phyloP scores from a whole-genome alignment of 345 rosid genomes.

The Brassica juncea region DNA sequence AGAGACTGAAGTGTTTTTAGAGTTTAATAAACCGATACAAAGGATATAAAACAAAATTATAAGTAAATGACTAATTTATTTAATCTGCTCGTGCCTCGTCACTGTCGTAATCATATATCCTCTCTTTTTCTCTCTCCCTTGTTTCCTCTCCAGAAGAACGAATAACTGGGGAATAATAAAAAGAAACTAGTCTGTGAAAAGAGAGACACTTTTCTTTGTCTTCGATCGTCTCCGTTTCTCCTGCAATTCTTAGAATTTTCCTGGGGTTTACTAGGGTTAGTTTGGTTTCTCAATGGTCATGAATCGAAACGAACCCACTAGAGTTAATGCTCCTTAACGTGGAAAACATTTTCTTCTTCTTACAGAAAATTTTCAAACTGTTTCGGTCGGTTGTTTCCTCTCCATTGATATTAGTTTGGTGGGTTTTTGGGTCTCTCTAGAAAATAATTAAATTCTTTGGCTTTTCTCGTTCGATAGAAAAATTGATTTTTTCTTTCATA shows the following conservation, averaged over 20 bases:
- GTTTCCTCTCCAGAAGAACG: background rate
- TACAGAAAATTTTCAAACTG: background rate
- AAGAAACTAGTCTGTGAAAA: background rate
- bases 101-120: background rate
- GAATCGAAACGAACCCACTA: conserved; percentile 17
- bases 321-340: conserved; percentile 26
- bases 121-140: background rate
- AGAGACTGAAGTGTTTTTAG: too few species aligned
- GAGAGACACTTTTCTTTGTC: background rate
- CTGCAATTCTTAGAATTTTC: background rate
- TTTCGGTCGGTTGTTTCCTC: background rate
- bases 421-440: conserved; percentile 3
- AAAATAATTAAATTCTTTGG: background rate
- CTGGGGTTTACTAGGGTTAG: background rate
- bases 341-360: conserved; percentile 21
- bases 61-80: too few species aligned
- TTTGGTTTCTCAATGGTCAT: conserved; percentile 19
- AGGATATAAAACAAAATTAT: too few species aligned
- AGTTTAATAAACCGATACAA: too few species aligned
- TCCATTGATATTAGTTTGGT: background rate
- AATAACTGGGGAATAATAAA: background rate
- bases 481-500: background rate
- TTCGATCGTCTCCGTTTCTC: background rate
- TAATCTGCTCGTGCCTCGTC: background rate
- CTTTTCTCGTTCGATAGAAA: background rate